Conservation (phyloP, 495 filamentous ascomycete species). For the Aspergillus panamensis region DNA sequence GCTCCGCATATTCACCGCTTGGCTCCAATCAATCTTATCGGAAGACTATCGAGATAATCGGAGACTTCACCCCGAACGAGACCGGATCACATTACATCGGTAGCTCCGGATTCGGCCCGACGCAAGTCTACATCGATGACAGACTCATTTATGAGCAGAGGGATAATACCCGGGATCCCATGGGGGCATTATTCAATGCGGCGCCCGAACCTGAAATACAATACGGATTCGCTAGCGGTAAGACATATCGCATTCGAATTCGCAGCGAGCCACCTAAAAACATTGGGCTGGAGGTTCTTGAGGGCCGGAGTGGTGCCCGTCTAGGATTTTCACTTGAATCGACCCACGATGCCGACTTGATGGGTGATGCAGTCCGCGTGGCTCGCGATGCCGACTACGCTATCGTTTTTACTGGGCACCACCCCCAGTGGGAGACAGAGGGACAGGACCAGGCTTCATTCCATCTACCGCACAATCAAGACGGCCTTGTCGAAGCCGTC, state of each 20-base stretch:
- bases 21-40: background rate
- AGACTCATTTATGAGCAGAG: constrained; percentile 9
- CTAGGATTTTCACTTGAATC: constrained; percentile 3
- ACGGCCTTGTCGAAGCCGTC: constrained; percentile 66
- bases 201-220: constrained; percentile 10
- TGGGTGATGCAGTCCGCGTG: constrained; percentile 13
- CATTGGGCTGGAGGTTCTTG: background rate
- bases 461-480: constrained; percentile 59
- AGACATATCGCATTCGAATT: background rate
- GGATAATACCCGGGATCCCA: constrained; percentile 5
- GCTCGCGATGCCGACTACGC: constrained; percentile 13
- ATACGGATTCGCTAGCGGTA: constrained; percentile 1
- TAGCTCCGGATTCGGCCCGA: constrained; percentile 7
- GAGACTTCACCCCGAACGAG: background rate
- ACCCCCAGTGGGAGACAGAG: constrained; percentile 21
- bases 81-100: constrained; percentile 10
- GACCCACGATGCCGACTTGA: constrained; percentile 3
- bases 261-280: background rate
- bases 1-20: background rate
- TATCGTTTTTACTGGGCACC: constrained; percentile 18
- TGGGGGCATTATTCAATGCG: constrained; percentile 2
- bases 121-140: constrained; percentile 1
- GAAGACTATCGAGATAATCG: background rate
- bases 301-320: constrained; percentile 2
- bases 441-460: constrained; percentile 69